Percentiles rank a stretch among this genome's conserved stretches.
phyloP scores from a whole-genome alignment of 208 protist species.

The Histomonas meleagridis region DNA sequence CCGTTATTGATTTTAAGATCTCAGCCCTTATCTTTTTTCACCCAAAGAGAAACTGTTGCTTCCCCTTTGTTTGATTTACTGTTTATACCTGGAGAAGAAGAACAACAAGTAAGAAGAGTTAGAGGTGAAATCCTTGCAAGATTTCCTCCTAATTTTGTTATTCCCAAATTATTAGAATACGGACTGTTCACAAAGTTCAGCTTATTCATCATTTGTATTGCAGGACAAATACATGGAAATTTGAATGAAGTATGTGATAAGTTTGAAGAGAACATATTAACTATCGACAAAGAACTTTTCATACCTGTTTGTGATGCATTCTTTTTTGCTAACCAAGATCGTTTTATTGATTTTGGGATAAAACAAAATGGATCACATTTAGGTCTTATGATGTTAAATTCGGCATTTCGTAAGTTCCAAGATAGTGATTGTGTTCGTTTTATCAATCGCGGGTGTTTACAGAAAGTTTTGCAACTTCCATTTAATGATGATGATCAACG shows the following conservation, averaged over 20 bases:
- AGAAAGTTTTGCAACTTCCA: background rate
- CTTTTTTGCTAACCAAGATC: background rate
- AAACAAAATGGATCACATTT: background rate
- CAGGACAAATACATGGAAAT: background rate
- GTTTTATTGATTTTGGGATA: background rate
- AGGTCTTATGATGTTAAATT: background rate
- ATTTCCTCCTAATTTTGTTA: background rate
- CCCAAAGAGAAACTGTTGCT: background rate
- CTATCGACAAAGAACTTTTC: background rate
- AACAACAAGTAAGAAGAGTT: background rate
- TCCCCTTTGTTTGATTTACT: background rate
- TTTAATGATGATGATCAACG: background rate
- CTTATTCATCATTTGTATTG: background rate
- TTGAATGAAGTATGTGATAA: background rate
- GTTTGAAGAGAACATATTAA: background rate
- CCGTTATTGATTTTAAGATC: background rate
- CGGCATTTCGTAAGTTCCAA: background rate
- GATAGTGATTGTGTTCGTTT: background rate
- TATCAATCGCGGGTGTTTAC: background rate
- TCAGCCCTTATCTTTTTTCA: conserved; percentile 1
- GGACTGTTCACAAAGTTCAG: background rate
- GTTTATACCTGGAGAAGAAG: background rate
- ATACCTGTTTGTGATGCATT: background rate
- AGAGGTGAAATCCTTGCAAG: background rate
- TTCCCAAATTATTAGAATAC: background rate